Evolutionary conservation across 768 basidiomycete species (phyloP), one percentile per base, ranked within the genome.

Genomic region (Termitomyces sp.): DNA sequence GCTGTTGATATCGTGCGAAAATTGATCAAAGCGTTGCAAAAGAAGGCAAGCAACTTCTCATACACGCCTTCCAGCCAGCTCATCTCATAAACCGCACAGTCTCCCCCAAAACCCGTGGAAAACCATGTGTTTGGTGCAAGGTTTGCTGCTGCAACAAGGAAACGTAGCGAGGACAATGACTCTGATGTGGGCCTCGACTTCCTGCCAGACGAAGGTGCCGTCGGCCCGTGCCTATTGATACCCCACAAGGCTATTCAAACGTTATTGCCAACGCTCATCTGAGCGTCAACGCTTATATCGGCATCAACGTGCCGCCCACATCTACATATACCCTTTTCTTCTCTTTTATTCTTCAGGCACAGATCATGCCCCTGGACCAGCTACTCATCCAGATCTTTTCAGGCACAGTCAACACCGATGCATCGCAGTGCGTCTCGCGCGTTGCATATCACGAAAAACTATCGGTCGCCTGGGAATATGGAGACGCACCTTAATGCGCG

Each of bases 141-240:
- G 39, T 88, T 88, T 53, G 86, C 86, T 18, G 82, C 85, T 56
- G 85, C 81, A 5, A 76, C 72, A 48, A 70, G 77, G 50, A 78
- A 79, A 64, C 59, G 70, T 22, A 41, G 63, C 51, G 74, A 79
- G 20, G 82, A 83, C 22, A 78, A 80, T 2, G 87, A 88, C 53
- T 86, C 83, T 0, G 88, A 90, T 55, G 78, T 92, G 37, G 90
- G 92, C 68, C 77, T 92, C 29, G 90, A 92, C 66, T 92, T 92
- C 62, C 74, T 81, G 7, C 78, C 78, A 1, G 85, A 81, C 6
- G 81, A 81, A 55, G 72, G 72, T 7, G 67, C n/a, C n/a, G n/a
- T n/a, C n/a, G n/a, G n/a, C n/a, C 69, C 10, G 22, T 64, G 10
- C 66, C 72, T 6, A 41, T 39, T 18, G 71, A 73, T 31, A 53